Conservation (phyloP, 371 early-diverging fungal genomes). For the Zychaea mexicana region DNA sequence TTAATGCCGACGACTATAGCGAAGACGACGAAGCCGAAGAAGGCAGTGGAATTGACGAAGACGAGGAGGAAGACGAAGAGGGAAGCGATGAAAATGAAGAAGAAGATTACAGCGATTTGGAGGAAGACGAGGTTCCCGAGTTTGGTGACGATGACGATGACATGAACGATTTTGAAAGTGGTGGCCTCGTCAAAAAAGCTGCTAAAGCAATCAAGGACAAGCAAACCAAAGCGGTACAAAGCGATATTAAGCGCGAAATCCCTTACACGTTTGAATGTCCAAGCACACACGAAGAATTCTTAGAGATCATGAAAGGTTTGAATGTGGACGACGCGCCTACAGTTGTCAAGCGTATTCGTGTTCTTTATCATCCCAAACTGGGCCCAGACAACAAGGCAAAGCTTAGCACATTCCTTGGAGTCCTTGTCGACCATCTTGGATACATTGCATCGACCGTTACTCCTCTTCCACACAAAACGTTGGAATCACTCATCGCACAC, state of each 20-base stretch:
- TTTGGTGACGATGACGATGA: slow-evolving; percentile 53
- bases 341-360: slow-evolving; percentile 80
- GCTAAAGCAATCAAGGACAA: slow-evolving; percentile 19
- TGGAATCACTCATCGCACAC: slow-evolving; percentile 60
- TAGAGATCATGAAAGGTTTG: slow-evolving; percentile 52
- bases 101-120: slow-evolving; percentile 51
- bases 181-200: slow-evolving; percentile 41
- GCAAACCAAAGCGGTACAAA: slow-evolving; percentile 18
- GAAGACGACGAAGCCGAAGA: slow-evolving; percentile 19
- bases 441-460: slow-evolving; percentile 55
- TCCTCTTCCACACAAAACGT: slow-evolving; percentile 44
- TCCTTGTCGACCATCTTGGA: slow-evolving; percentile 71
- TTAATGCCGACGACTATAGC: slow-evolving; percentile 34
- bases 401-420: slow-evolving; percentile 57
- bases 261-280: slow-evolving; percentile 89
- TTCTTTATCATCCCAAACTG: slow-evolving; percentile 80
- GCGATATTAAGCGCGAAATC: slow-evolving; percentile 51
- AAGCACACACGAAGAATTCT: slow-evolving; percentile 62
- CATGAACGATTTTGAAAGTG: slow-evolving; percentile 46
- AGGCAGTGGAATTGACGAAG: background rate
- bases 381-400: slow-evolving; percentile 77
- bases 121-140: slow-evolving; percentile 50
- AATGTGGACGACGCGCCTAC: slow-evolving; percentile 63
- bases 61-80: background rate
- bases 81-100: slow-evolving; percentile 23